Percentiles rank a stretch among this genome's conserved stretches.
Conservation (phyloP, 768 basidiomycete genomes). For the Trametes coccinea region DNA sequence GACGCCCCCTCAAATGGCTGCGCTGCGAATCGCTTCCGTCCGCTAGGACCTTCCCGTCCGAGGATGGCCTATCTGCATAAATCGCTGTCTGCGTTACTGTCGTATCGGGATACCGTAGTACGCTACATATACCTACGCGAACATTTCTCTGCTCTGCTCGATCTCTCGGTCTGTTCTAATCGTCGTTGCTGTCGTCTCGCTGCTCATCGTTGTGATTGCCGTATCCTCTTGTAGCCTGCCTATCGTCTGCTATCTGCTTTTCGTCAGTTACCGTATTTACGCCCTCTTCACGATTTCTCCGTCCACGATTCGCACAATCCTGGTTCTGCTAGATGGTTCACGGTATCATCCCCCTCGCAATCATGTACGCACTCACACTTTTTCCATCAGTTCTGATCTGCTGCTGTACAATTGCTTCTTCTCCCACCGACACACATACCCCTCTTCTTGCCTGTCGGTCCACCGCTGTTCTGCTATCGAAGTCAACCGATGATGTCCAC, state of each 20-base stretch:
- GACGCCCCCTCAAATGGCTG: neutral
- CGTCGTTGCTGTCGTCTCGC: neutral
- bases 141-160: conserved; percentile 3
- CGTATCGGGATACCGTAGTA: neutral
- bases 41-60: neutral
- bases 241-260: too few species aligned
- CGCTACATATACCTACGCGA: conserved; percentile 1
- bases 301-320: too few species aligned
- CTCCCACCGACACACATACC: neutral
- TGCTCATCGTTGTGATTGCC: neutral
- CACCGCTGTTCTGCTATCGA: neutral
- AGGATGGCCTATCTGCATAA: neutral
- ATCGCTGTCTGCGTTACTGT: neutral
- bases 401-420: neutral
- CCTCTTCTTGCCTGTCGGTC: neutral
- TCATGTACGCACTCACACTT: too few species aligned
- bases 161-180: neutral
- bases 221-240: neutral
- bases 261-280: too few species aligned
- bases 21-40: neutral
- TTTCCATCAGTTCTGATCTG: too few species aligned
- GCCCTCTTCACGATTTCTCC: too few species aligned
- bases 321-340: too few species aligned
- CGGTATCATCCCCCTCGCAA: too few species aligned
- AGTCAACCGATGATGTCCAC: neutral